A percentile compares a stretch with the other conserved stretches of the same genome.
phyloP scores from a whole-genome alignment of 1,284 basidiomycete genomes.

The Ceratobasidium sp. region DNA sequence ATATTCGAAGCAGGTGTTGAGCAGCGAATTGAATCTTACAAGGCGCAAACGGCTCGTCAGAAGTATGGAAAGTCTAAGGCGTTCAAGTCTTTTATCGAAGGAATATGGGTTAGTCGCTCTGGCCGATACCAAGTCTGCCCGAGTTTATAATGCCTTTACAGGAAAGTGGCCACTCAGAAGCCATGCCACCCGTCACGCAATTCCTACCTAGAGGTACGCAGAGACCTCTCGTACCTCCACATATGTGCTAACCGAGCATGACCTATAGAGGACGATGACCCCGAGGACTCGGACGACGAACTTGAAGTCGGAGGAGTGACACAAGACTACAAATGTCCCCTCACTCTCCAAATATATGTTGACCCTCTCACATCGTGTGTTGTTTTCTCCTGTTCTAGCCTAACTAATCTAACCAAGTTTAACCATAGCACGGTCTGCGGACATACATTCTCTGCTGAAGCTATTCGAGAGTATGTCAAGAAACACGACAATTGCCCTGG shows the following conservation, averaged over 20 bases:
- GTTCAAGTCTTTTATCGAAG: slow-evolving; percentile 75
- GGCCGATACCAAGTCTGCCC: too few species aligned
- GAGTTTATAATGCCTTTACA: too few species aligned
- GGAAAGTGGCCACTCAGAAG: slow-evolving; percentile 76
- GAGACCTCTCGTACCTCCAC: not conserved
- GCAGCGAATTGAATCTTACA: slow-evolving; percentile 64
- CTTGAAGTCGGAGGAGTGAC: slow-evolving; percentile 84
- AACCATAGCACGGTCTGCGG: slow-evolving; percentile 69
- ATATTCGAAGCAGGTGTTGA: slow-evolving; percentile 64
- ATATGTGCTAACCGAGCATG: slow-evolving; percentile 20
- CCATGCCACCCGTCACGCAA: slow-evolving; percentile 82
- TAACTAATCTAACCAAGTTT: slow-evolving; percentile 14
- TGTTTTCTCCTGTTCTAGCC: slow-evolving; percentile 29
- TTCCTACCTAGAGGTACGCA: slow-evolving; percentile 75
- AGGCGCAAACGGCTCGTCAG: slow-evolving; percentile 74
- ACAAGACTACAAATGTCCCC: slow-evolving; percentile 83
- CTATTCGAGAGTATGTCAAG: slow-evolving; percentile 69
- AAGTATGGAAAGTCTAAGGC: slow-evolving; percentile 75
- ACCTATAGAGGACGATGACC: slow-evolving; percentile 75
- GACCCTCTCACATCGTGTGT: slow-evolving; percentile 83
- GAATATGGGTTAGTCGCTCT: slow-evolving; percentile 68
- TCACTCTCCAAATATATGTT: slow-evolving; percentile 72
- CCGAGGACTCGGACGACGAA: slow-evolving; percentile 79
- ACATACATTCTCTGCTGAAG: slow-evolving; percentile 78
- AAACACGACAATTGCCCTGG: slow-evolving; percentile 68